Evolutionary conservation across 371 early-diverging fungal species (phyloP), one percentile per base, ranked within the genome.

Genomic region (Coemansia sp.): DNA sequence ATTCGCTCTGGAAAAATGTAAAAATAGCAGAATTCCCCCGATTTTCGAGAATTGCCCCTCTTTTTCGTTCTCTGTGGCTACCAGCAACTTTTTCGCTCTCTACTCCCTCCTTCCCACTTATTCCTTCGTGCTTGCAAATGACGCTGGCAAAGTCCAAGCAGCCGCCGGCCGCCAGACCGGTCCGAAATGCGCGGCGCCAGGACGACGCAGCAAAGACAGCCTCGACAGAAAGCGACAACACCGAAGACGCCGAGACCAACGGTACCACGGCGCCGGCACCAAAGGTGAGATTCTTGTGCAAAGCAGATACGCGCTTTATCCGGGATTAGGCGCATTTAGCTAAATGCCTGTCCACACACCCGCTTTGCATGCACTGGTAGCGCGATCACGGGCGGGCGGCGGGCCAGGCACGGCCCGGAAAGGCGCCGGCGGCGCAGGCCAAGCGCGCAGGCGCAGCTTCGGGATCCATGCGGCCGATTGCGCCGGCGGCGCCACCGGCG

Each of bases 81-180:
- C 34, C 12, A 14, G n/a, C 6, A 9, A 51, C 31, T 35, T 50
- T 53, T 35, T 53, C 16, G 35, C 53, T 31, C 35, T 34, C 10
- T 35, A 12, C n/a, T 36, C 31, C n/a, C 33, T 53, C 31, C 20
- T 26, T 53, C 11, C 33, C 8, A 7, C 33, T 49, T 16, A 36
- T 36, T 20, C 14, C 20, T 53, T 53, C 26, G 20, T 14, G 14
- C 7, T 35, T 12, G 16, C 12, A 45, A 48, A 66, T 66, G 67
- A 51, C 67, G 11, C 63, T 66, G 42, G 34, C 62, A 59, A 66
- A 66, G 50, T 48, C 58, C 57, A 67, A 50, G 47, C 64, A 30
- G 57, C n/a, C 50, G 50, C 50, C 43, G 30, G 16, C 30, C 30
- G 55, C 26, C 30, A 35, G 51, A 31, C 12, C 59, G 12, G 9